phyloP scores from a whole-genome alignment of 495 filamentous ascomycete species.

The Opeltia flavorubescens region DNA sequence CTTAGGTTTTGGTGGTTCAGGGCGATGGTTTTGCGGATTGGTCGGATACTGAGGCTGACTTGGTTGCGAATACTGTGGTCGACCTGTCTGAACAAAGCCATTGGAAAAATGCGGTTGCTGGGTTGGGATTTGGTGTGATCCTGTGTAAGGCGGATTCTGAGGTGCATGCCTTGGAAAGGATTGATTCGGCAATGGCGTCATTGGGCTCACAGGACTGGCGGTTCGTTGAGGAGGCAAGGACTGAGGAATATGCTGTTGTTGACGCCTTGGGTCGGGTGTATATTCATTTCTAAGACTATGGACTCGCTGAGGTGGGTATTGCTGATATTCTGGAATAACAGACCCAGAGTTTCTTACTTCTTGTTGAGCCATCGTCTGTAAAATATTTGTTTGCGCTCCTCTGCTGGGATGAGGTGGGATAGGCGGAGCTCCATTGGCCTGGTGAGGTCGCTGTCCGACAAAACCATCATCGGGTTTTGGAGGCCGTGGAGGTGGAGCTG shows the following conservation, averaged over 20 bases:
- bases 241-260: not conserved
- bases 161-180: too few relatives aligned
- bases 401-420: constrained; percentile 5
- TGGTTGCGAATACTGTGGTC: constrained; percentile 10
- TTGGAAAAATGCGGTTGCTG: constrained; percentile 17
- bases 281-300: not conserved
- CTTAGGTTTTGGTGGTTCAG: constrained; percentile 29
- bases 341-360: not conserved
- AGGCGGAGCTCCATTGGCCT: constrained; percentile 5
- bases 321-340: not conserved
- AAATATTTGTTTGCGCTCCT: not conserved
- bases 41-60: constrained; percentile 15
- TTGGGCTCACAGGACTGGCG: not conserved
- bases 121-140: constrained; percentile 4
- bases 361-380: not conserved
- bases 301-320: not conserved
- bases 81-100: not conserved
- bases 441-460: not conserved
- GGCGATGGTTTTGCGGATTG: constrained; percentile 10
- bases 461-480: not conserved
- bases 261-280: not conserved
- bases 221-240: not conserved
- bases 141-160: too few relatives aligned
- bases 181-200: not conserved
- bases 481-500: constrained; percentile 1